A percentile compares a stretch with the other conserved stretches of the same genome.
Conservation (phyloP, 2,329 filamentous ascomycete species). For the Calonectria pseudoturangicola region DNA sequence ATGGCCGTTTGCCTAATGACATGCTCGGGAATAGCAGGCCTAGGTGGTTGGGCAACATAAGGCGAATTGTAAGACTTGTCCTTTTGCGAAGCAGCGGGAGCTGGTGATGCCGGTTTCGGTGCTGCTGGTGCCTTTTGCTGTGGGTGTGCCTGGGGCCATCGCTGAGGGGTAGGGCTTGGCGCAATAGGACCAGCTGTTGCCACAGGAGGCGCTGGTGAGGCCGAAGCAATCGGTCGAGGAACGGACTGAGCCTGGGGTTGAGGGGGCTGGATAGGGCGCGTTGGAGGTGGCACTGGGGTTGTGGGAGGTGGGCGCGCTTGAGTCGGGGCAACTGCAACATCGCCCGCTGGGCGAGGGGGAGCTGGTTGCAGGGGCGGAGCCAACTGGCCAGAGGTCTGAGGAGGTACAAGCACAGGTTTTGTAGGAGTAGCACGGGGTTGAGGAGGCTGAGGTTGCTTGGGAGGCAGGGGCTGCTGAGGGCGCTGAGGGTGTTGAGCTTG, state of each 20-base stretch:
- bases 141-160: conserved; percentile 57
- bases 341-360: conserved; percentile 52
- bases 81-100: conserved; percentile 51
- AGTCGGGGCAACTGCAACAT: conserved; percentile 44
- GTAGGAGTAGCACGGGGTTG: conserved; percentile 51
- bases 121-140: conserved; percentile 51
- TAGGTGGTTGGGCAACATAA: conserved; percentile 58
- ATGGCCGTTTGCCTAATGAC: conserved; percentile 63
- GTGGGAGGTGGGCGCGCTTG: conserved; percentile 57
- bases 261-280: conserved; percentile 58
- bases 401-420: conserved; percentile 59
- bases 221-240: conserved; percentile 59
- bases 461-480: conserved; percentile 34
- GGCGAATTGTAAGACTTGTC: conserved; percentile 56
- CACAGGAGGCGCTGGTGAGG: conserved; percentile 55
- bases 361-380: conserved; percentile 61
- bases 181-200: conserved; percentile 47
- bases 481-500: conserved; percentile 46
- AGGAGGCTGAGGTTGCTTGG: conserved; percentile 26
- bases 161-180: conserved; percentile 56
- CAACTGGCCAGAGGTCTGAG: conserved; percentile 61
- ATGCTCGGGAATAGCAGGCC: conserved; percentile 64
- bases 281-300: conserved; percentile 60
- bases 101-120: conserved; percentile 51
- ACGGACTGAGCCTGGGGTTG: conserved; percentile 52